phyloP scores from a whole-genome alignment of 768 basidiomycete species.

The Sutorius australiensis region DNA sequence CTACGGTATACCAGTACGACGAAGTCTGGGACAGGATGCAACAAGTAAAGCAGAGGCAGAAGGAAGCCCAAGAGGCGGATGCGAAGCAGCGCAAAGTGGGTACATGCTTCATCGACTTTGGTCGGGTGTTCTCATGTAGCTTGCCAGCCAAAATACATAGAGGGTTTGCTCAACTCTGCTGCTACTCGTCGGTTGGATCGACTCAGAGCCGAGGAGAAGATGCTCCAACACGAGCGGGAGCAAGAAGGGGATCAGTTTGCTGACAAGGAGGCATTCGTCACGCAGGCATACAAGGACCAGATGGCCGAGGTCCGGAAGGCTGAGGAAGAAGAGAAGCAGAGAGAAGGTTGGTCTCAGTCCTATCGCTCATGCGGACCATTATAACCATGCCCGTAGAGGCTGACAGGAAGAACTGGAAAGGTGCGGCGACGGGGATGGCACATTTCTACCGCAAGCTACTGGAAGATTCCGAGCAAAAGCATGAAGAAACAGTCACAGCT shows the following conservation, averaged over 20 bases:
- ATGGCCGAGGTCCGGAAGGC: conserved; percentile 87
- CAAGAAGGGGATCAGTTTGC: conserved; percentile 89
- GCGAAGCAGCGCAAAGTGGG: conserved; percentile 73
- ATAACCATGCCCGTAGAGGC: conserved; percentile 36
- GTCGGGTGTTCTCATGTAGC: conserved; percentile 9
- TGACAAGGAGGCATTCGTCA: conserved; percentile 97
- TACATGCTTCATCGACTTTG: conserved; percentile 1
- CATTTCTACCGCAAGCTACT: conserved; percentile 79
- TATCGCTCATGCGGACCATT: neutral
- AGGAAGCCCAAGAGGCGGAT: conserved; percentile 74
- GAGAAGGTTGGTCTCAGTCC: conserved; percentile 68
- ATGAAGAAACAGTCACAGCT: conserved; percentile 85
- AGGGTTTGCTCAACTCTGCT: conserved; percentile 71
- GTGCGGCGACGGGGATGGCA: conserved; percentile 69
- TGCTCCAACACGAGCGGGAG: conserved; percentile 91
- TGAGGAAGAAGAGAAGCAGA: conserved; percentile 86
- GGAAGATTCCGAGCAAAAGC: conserved; percentile 74
- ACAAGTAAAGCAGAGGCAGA: conserved; percentile 70
- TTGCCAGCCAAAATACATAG: conserved; percentile 88
- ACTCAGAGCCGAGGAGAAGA: conserved; percentile 94
- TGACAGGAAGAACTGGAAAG: conserved; percentile 57
- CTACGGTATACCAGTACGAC: conserved; percentile 90
- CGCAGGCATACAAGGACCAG: conserved; percentile 95
- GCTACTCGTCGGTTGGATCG: conserved; percentile 86
- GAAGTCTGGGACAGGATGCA: conserved; percentile 97